Conservation (phyloP, 2,329 filamentous ascomycete species). For the Zymoseptoria brevis region DNA sequence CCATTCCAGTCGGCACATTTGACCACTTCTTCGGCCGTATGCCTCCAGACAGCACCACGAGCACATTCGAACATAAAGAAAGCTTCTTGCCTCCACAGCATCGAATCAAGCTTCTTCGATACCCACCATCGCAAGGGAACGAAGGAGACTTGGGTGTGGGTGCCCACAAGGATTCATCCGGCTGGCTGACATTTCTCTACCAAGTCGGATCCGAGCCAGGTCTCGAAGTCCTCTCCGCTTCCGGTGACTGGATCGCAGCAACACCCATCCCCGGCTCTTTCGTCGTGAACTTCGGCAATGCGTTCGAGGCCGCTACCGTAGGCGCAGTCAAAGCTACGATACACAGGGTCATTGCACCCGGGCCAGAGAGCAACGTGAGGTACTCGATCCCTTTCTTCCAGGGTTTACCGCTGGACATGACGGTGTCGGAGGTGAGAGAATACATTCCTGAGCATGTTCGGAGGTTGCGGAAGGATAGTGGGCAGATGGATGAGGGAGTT, state of each 20-base stretch:
- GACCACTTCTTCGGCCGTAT: constrained; percentile 39
- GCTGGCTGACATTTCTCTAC: constrained; percentile 57
- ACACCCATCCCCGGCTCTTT: constrained; percentile 43
- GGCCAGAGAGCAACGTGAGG: constrained; percentile 14
- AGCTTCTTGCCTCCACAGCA: constrained; percentile 40
- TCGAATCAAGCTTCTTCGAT: constrained; percentile 51
- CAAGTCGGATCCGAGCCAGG: constrained; percentile 50
- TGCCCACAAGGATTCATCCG: constrained; percentile 55
- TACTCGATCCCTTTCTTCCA: constrained; percentile 35
- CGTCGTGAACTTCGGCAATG: constrained; percentile 53
- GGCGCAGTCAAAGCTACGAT: constrained; percentile 49
- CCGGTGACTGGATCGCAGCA: constrained; percentile 45
- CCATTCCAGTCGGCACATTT: constrained; percentile 42
- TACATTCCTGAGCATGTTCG: constrained; percentile 24
- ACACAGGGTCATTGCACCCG: constrained; percentile 27
- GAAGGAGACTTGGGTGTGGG: constrained; percentile 46
- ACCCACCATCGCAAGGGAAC: constrained; percentile 33
- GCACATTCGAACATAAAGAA: not conserved
- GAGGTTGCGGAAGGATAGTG: constrained; percentile 11
- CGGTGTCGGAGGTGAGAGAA: constrained; percentile 35
- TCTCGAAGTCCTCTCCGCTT: constrained; percentile 44
- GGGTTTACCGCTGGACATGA: constrained; percentile 30
- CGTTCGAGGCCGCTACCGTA: constrained; percentile 50
- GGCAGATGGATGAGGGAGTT: constrained; percentile 8
- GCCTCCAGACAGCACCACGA: not conserved